Percentiles rank a stretch among this genome's conserved stretches.
These are phyloP conservation scores for Euphorbia tirucalli DNA, from an alignment of 345 rosid species.

Conservation along the genomic window DNA sequence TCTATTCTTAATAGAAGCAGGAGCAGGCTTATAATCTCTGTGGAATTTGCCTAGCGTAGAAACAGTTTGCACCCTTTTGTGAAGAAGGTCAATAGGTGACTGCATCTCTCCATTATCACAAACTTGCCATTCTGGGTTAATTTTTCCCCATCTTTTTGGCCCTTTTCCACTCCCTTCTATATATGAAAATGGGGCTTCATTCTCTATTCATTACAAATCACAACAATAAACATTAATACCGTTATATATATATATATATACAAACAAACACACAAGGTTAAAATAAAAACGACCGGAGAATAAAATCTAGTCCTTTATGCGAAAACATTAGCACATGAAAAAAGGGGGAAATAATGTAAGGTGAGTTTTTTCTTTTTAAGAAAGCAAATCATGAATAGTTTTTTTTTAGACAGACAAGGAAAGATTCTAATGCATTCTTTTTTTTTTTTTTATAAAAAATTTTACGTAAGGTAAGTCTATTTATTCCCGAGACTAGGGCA, in stretches of 20 bases:
- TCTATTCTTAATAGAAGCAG: constrained; percentile 46
- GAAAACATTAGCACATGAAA: neutral
- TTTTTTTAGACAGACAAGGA: neutral
- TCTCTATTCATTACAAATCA: constrained; percentile 23
- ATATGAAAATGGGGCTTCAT: constrained; percentile 39
- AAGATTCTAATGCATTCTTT: neutral
- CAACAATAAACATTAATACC: neutral
- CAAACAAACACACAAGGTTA: neutral
- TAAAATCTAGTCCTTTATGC: neutral
- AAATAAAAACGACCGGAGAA: neutral
- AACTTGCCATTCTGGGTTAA: constrained; percentile 49
- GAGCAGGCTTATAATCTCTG: constrained; percentile 57
- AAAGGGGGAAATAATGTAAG: neutral
- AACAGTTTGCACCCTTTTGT: constrained; percentile 39
- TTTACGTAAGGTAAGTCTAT: no score
- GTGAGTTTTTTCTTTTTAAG: neutral
- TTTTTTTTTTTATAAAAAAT: no score
- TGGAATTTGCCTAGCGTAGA: constrained; percentile 34
- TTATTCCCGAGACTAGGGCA: no score
- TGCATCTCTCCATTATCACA: constrained; percentile 69
- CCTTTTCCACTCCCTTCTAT: constrained; percentile 32
- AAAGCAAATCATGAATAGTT: neutral
- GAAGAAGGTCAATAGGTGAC: constrained; percentile 64
- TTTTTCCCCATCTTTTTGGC: constrained; percentile 62
- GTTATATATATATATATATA: neutral